phyloP scores from a whole-genome alignment of 2,329 filamentous ascomycete species.

The Calonectria pteridis region DNA sequence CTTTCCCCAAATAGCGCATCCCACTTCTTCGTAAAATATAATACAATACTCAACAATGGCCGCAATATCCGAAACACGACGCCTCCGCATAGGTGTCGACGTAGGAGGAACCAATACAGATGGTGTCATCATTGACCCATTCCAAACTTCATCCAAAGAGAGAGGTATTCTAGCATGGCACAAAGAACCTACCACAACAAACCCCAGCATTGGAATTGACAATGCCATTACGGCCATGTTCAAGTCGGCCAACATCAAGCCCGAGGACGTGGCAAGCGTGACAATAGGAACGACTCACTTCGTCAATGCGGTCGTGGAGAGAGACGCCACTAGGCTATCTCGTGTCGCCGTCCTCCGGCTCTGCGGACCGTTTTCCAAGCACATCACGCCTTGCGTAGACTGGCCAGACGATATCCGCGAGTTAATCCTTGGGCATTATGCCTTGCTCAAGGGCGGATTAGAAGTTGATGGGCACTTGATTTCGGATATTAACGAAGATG shows the following conservation, averaged over 20 bases:
- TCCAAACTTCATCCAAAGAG: constrained; percentile 47
- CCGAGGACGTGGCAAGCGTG: constrained; percentile 58
- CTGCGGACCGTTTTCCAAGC: constrained; percentile 65
- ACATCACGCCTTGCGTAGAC: constrained; percentile 64
- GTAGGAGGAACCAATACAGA: constrained; percentile 68
- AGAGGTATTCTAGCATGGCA: constrained; percentile 63
- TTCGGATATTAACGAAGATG: constrained; percentile 56
- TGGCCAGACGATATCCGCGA: constrained; percentile 64
- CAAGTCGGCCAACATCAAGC: constrained; percentile 46
- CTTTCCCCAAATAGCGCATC: not conserved
- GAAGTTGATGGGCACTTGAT: constrained; percentile 65
- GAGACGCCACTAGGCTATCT: constrained; percentile 61
- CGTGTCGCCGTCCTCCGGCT: constrained; percentile 67
- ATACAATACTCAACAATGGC: constrained; percentile 20
- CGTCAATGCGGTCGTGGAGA: constrained; percentile 69
- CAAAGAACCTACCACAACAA: constrained; percentile 25
- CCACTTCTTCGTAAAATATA: not conserved
- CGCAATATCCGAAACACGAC: constrained; percentile 19
- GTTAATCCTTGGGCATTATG: constrained; percentile 60
- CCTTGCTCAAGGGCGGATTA: constrained; percentile 62
- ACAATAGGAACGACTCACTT: constrained; percentile 70
- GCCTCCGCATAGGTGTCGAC: constrained; percentile 59
- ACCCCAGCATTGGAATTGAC: constrained; percentile 15
- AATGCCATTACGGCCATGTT: constrained; percentile 59
- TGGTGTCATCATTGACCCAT: constrained; percentile 62